Base-by-base conservation (phyloP, 2,329 filamentous ascomycete species). In the Cytospora chrysosperma region DNA sequence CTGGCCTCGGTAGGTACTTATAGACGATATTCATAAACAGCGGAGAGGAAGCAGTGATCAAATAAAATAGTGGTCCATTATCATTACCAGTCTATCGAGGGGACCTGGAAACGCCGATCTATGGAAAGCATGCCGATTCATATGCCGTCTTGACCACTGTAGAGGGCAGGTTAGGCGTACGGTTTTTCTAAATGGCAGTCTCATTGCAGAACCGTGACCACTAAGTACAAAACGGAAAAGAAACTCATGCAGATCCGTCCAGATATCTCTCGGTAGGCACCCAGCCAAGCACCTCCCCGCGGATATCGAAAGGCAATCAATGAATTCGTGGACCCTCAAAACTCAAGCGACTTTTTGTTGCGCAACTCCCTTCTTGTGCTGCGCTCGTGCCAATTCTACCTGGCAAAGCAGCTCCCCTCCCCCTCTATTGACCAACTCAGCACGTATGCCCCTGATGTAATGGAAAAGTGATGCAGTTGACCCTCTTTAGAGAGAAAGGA, bases 391-490 rank as follows among this genome's bases (percentile, higher is more conserved):
- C 65, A 55, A 53, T 30, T 56, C 40, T 59, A 50, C 32, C 51
- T 65, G 65, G 63, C 65, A 60, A 59, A 51, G 63, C 60, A 62
- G 63, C 61, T 34, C 37, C 64, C 65, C 62, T 63, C 60, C 61
- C 64, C 67, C 65, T 67, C 66, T 67, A 67, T 61, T 58, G 60
- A 66, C 62, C 60, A 61, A 66, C 66, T 58, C 59, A 64, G 53
- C 64, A 62, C 60, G 59, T 60, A 65, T 61, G 61, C 60, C 61
- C 55, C 65, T 60, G 50, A 58, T 57, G 37, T 53, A 53, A 63
- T 47, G 56, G 51, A 59, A 65, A 64, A 51, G 37, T 32, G 61
- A 61, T 59, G 53, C 56, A 37, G 61, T 58, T 63, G 63, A 62
- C 64, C 28, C 43, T 49, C 57, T 65, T 30, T 62, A 59, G 59